Evolutionary conservation across 495 filamentous ascomycete species (phyloP).

Genomic region (Xylaria curta): DNA sequence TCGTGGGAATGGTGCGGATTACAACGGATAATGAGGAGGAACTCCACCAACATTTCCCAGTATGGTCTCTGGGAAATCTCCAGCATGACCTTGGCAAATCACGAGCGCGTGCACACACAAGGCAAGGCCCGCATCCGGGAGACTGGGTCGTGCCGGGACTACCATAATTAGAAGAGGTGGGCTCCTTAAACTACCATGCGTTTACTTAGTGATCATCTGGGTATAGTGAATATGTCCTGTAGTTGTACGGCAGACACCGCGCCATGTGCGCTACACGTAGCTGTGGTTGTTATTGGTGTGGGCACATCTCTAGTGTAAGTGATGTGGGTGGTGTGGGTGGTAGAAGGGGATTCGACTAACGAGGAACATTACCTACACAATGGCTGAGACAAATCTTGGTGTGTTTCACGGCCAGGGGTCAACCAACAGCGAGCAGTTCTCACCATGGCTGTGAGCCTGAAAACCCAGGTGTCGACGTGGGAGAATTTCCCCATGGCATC

Average conservation of each 20-base stretch:
- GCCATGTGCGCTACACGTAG: constrained; percentile 21
- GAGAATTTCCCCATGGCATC: constrained; percentile 7
- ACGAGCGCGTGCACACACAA: constrained; percentile 31
- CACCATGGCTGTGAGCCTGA: constrained; percentile 7
- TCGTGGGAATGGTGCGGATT: constrained; percentile 3
- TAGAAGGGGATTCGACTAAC: constrained; percentile 15
- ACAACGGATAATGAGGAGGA: constrained; percentile 2
- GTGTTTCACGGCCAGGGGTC: constrained; percentile 16
- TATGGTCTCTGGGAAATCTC: constrained; percentile 8
- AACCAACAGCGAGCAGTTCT: background rate
- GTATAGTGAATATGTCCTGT: constrained; percentile 10
- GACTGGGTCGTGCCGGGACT: constrained; percentile 40
- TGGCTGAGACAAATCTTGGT: constrained; percentile 20
- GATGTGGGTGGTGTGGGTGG: background rate
- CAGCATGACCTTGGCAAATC: constrained; percentile 17
- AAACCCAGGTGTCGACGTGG: constrained; percentile 14
- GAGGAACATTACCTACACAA: constrained; percentile 17
- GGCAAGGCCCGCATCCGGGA: constrained; percentile 37
- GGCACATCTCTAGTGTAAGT: background rate
- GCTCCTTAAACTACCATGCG: constrained; percentile 9
- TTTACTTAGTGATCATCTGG: constrained; percentile 1
- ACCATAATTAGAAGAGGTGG: constrained; percentile 39
- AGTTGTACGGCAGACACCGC: constrained; percentile 24
- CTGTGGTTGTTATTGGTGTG: constrained; percentile 16
- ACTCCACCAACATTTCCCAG: constrained; percentile 24